Percentiles rank a stretch among this genome's conserved stretches.
Evolutionary conservation across 352 stramenopile species (phyloP).

Genomic region (Peronospora belbahrii): DNA sequence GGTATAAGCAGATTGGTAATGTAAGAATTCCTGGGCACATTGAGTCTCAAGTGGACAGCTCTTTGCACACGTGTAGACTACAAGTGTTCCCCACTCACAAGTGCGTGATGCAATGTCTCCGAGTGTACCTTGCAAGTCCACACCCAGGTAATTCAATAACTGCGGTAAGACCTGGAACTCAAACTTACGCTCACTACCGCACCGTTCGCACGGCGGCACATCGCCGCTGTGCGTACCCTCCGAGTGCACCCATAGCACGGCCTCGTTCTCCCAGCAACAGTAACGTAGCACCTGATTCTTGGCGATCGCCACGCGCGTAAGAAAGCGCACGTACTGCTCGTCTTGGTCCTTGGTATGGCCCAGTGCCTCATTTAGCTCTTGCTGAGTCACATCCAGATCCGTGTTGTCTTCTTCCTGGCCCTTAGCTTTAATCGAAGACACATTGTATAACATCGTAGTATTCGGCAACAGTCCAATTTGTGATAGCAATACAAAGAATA

Average conservation of each 20-base stretch:
- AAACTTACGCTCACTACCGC: conserved; percentile 79
- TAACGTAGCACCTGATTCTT: conserved; percentile 88
- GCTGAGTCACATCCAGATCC: conserved; percentile 68
- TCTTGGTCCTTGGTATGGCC: conserved; percentile 56
- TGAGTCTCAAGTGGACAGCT: conserved; percentile 73
- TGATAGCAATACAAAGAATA: not conserved
- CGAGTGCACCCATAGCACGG: conserved; percentile 86
- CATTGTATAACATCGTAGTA: not conserved
- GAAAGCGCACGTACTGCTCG: conserved; percentile 72
- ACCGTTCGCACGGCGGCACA: conserved; percentile 73
- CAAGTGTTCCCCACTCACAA: conserved; percentile 90
- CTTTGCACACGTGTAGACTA: conserved; percentile 87
- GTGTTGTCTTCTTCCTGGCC: conserved; percentile 41
- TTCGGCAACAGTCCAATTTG: not conserved
- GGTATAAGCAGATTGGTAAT: conserved; percentile 67
- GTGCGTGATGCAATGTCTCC: conserved; percentile 44
- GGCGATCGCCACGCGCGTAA: conserved; percentile 70
- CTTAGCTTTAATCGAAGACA: conserved; percentile 5
- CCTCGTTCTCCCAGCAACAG: conserved; percentile 78
- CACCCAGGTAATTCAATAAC: conserved; percentile 88
- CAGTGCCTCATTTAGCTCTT: conserved; percentile 63
- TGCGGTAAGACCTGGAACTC: conserved; percentile 95
- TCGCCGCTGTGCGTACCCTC: conserved; percentile 30
- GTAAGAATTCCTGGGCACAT: conserved; percentile 60
- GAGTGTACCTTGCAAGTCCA: conserved; percentile 59